A percentile compares a stretch with the other conserved stretches of the same genome.
phyloP scores from a whole-genome alignment of 2,329 filamentous ascomycete species.

The Microsporum ferrugineum region DNA sequence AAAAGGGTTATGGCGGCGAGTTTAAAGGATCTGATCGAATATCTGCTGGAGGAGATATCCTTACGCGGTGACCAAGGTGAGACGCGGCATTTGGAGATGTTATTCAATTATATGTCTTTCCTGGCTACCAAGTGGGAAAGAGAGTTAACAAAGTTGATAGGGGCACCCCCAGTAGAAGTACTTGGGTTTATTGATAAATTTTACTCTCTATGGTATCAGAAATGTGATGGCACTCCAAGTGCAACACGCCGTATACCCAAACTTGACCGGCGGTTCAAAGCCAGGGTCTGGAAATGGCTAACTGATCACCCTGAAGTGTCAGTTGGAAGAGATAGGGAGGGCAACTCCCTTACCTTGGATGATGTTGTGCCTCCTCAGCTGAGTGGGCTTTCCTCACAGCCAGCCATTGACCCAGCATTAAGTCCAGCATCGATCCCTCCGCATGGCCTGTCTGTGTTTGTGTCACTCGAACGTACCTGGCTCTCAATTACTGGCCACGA shows the following conservation, averaged over 20 bases:
- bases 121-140: neutral
- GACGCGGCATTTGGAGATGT: conserved; percentile 20
- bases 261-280: conserved; percentile 42
- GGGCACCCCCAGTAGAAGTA: conserved; percentile 28
- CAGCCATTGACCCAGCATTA: neutral
- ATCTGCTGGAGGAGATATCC: conserved; percentile 48
- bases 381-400: conserved; percentile 6
- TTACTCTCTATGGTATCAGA: conserved; percentile 20
- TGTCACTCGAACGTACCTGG: conserved; percentile 48
- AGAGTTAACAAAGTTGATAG: conserved; percentile 15
- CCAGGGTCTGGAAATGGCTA: conserved; percentile 49
- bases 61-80: conserved; percentile 48
- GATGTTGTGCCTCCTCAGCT: conserved; percentile 23
- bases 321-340: conserved; percentile 34
- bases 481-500: conserved; percentile 49
- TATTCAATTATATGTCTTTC: neutral
- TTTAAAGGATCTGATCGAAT: conserved; percentile 47
- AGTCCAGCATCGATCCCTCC: neutral
- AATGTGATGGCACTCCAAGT: neutral
- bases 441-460: conserved; percentile 34
- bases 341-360: conserved; percentile 31
- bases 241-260: conserved; percentile 7
- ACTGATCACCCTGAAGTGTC: conserved; percentile 45
- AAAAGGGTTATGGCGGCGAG: conserved; percentile 35
- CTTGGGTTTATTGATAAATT: conserved; percentile 27